A percentile compares a stretch with the other conserved stretches of the same genome.
phyloP scores from a whole-genome alignment of 495 filamentous ascomycete species.

The Aspergillus nidulans region DNA sequence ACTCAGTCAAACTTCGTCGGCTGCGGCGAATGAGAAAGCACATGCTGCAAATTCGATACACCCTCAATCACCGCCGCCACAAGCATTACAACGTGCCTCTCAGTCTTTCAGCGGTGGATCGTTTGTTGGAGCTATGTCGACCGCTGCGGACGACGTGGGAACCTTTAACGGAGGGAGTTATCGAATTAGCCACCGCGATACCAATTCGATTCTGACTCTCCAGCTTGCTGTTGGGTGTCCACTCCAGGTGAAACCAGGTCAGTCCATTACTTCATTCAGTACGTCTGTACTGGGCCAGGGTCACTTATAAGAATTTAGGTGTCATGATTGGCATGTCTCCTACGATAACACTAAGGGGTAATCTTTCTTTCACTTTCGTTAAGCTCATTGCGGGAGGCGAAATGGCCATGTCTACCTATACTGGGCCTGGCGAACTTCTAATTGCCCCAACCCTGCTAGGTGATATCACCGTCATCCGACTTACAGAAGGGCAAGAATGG shows the following conservation, averaged over 20 bases:
- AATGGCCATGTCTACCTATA: conserved; percentile 74
- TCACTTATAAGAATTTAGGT: conserved; percentile 37
- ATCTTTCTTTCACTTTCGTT: conserved; percentile 75
- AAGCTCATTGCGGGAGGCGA: conserved; percentile 81
- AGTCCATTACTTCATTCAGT: conserved; percentile 15
- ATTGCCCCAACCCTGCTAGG: conserved; percentile 76
- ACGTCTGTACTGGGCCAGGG: neutral
- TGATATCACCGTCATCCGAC: conserved; percentile 76
- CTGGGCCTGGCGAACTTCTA: conserved; percentile 86
- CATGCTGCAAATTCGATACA: conserved; percentile 2
- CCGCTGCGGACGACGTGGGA: conserved; percentile 66
- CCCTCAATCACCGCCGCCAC: conserved; percentile 15
- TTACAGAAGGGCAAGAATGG: conserved; percentile 67
- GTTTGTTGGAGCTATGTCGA: conserved; percentile 22
- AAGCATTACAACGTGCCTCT: conserved; percentile 13
- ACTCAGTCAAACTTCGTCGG: conserved; percentile 3
- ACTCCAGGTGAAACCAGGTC: conserved; percentile 72
- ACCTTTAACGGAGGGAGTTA: conserved; percentile 96
- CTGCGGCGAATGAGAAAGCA: neutral
- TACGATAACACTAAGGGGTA: conserved; percentile 75
- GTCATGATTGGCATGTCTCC: conserved; percentile 95
- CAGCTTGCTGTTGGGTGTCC: conserved; percentile 90
- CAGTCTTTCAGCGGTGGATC: conserved; percentile 20
- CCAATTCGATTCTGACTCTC: conserved; percentile 82
- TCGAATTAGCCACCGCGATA: conserved; percentile 86